These are phyloP conservation scores for Metarhizium guizhouense DNA, from an alignment of 2,329 filamentous ascomycete species.

Conservation along the genomic window DNA sequence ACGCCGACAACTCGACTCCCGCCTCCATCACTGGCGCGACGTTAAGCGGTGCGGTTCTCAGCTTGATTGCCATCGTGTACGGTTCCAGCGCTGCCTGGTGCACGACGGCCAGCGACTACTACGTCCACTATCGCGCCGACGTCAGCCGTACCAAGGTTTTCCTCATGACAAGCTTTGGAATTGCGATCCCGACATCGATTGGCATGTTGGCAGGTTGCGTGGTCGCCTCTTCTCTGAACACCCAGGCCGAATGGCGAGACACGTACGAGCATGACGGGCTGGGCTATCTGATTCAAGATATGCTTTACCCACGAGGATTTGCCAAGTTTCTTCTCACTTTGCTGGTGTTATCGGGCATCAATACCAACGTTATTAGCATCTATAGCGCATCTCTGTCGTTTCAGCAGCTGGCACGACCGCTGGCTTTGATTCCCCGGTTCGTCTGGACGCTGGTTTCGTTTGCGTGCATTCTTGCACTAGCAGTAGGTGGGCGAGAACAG, in stretches of 20 bases:
- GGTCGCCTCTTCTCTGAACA: conserved; percentile 32
- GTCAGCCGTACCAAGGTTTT: conserved; percentile 38
- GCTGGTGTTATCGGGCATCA: conserved; percentile 27
- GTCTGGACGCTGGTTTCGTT: conserved; percentile 30
- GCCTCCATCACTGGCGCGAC: conserved; percentile 23
- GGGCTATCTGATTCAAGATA: conserved; percentile 34
- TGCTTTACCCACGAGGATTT: conserved; percentile 35
- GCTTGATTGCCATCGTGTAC: conserved; percentile 35
- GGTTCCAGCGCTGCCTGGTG: conserved; percentile 40
- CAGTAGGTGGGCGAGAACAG: conserved; percentile 28
- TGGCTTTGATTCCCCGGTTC: conserved; percentile 29
- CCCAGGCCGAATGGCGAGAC: conserved; percentile 26
- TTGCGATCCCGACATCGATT: conserved; percentile 37
- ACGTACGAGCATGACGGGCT: conserved; percentile 30
- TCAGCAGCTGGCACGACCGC: conserved; percentile 28
- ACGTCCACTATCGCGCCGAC: conserved; percentile 33
- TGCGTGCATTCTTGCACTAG: conserved; percentile 30
- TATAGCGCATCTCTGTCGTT: conserved; percentile 30
- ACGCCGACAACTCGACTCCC: conserved; percentile 28
- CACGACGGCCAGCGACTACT: conserved; percentile 25
- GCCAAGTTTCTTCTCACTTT: conserved; percentile 33
- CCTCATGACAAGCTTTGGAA: conserved; percentile 36
- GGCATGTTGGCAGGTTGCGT: conserved; percentile 37
- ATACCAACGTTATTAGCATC: conserved; percentile 27
- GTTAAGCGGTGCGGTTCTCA: conserved; percentile 30